phyloP scores from a whole-genome alignment of 106 monocot genomes.

The Dendrobium catenatum region DNA sequence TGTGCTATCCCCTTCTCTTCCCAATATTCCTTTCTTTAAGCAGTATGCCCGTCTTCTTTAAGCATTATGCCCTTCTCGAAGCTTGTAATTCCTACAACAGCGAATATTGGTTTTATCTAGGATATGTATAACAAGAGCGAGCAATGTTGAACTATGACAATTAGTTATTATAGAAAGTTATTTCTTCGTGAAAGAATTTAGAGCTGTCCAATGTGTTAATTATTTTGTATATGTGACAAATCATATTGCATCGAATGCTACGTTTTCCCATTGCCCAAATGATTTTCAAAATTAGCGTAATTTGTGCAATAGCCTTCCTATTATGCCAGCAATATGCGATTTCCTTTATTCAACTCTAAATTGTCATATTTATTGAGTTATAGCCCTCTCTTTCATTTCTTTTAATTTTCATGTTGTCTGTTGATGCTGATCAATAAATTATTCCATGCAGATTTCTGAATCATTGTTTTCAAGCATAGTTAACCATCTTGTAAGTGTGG shows the following conservation, averaged over 20 bases:
- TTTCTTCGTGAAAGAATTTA: background rate
- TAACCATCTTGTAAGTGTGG: constrained; percentile 45
- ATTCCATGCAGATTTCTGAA: constrained; percentile 50
- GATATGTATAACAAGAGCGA: background rate
- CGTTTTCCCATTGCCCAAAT: background rate
- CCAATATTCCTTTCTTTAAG: background rate
- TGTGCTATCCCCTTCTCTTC: background rate
- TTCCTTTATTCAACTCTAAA: background rate
- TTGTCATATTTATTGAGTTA: background rate
- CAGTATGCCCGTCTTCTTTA: background rate
- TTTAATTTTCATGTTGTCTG: background rate
- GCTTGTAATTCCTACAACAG: background rate
- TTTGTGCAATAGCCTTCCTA: background rate
- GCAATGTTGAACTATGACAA: background rate
- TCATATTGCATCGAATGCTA: background rate
- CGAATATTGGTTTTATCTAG: background rate
- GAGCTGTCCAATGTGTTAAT: background rate
- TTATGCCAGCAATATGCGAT: background rate
- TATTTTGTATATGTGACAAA: background rate
- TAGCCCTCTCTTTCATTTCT: background rate
- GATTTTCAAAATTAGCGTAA: background rate
- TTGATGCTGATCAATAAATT: constrained; percentile 1
- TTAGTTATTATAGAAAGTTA: background rate
- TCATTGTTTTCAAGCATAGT: constrained; percentile 27
- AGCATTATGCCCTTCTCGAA: background rate